These are phyloP conservation scores for Silybum marianum DNA, from an alignment of 129 eudicot species.

Conservation along the genomic window DNA sequence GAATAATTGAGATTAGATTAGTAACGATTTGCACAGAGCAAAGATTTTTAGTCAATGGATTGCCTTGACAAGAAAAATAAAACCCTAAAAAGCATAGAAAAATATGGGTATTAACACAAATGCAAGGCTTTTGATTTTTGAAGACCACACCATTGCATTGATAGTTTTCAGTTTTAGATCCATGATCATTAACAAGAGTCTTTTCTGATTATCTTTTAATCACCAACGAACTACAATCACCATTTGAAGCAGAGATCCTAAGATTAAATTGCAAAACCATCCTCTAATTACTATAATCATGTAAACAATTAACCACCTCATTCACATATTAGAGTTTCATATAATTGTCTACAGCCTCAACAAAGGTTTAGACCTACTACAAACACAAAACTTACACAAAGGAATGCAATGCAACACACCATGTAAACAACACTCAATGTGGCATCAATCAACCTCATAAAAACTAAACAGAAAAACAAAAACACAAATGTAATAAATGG, in stretches of 20 bases:
- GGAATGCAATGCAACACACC: background rate
- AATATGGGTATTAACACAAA: background rate
- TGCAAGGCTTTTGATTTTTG: background rate
- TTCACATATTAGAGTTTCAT: background rate
- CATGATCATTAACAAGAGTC: background rate
- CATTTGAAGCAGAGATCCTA: background rate
- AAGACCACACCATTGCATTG: background rate
- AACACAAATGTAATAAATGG: slow-evolving; percentile 6
- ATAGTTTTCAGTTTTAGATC: background rate
- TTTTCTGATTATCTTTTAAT: background rate
- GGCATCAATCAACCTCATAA: slow-evolving; percentile 5
- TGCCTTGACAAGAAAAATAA: background rate
- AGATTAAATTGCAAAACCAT: background rate
- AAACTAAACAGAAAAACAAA: background rate
- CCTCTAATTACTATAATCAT: background rate
- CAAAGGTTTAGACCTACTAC: background rate
- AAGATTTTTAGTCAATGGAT: background rate
- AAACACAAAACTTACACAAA: background rate
- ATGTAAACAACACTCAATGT: background rate
- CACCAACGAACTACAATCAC: background rate
- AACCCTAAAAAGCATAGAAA: background rate
- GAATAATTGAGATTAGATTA: background rate
- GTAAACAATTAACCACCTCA: background rate
- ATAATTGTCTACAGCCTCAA: background rate
- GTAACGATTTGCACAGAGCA: background rate